Evolutionary conservation across 805 yeast genomes (phyloP).

Genomic region (Torulaspora gathmanii): DNA sequence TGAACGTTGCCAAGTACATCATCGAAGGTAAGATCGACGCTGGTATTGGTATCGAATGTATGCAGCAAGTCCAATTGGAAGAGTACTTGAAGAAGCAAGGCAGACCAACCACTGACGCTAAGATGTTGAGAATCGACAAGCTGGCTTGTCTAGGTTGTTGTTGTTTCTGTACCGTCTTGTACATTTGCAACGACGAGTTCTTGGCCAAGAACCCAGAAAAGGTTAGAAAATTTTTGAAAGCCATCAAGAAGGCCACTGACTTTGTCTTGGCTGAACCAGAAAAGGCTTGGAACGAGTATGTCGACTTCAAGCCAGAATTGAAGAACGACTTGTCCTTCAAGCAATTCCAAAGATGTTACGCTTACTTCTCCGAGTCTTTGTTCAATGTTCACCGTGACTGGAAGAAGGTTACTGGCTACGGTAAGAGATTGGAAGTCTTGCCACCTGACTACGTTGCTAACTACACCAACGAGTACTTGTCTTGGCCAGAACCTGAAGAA

Average conservation of each 20-base stretch:
- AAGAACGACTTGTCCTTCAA: conserved; percentile 39
- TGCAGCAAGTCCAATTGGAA: conserved; percentile 55
- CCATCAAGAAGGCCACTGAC: conserved; percentile 50
- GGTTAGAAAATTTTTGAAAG: conserved; percentile 43
- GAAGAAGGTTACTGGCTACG: conserved; percentile 52
- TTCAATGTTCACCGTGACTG: conserved; percentile 54
- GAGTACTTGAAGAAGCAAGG: conserved; percentile 44
- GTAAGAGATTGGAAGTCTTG: conserved; percentile 49
- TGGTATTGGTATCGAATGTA: conserved; percentile 56
- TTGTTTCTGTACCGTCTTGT: conserved; percentile 53
- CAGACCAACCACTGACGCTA: conserved; percentile 43
- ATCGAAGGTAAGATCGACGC: conserved; percentile 54
- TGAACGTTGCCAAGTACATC: conserved; percentile 54
- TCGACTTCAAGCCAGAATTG: conserved; percentile 47
- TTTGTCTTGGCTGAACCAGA: conserved; percentile 42
- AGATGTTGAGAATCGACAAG: conserved; percentile 53
- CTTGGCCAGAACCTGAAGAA: conserved; percentile 49
- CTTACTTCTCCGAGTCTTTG: conserved; percentile 47
- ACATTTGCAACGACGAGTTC: conserved; percentile 50
- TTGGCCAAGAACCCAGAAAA: conserved; percentile 45
- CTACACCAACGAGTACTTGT: conserved; percentile 47
- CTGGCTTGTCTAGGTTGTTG: conserved; percentile 56
- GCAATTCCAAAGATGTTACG: conserved; percentile 50
- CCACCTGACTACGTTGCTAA: conserved; percentile 47
- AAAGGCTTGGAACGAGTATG: conserved; percentile 44